Conservation (phyloP, 2,329 filamentous ascomycete genomes). For the Claviceps sp. region DNA sequence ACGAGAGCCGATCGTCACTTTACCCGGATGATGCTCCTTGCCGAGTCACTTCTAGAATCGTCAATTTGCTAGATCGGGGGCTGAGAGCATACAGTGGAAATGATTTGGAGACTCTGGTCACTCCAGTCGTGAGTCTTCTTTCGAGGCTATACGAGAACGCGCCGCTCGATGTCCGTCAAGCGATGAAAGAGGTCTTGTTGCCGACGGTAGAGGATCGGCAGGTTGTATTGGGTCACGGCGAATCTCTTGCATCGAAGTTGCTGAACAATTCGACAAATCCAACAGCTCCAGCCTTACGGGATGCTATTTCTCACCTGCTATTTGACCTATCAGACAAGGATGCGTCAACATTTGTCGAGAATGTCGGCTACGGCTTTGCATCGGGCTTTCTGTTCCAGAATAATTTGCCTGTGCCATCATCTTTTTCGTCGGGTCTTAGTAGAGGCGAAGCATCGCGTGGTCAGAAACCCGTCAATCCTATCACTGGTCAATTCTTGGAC, state of each 20-base stretch:
- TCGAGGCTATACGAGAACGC: slow-evolving; percentile 58
- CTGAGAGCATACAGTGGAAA: slow-evolving; percentile 48
- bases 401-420: slow-evolving; percentile 63
- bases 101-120: slow-evolving; percentile 58
- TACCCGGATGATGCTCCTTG: slow-evolving; percentile 53
- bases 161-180: slow-evolving; percentile 42
- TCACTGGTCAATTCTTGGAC: slow-evolving; percentile 73
- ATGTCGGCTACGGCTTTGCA: slow-evolving; percentile 90
- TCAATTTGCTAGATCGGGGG: slow-evolving; percentile 56
- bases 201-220: slow-evolving; percentile 66
- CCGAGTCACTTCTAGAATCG: slow-evolving; percentile 48
- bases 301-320: slow-evolving; percentile 63
- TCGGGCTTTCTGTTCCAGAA: slow-evolving; percentile 80
- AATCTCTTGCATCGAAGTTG: slow-evolving; percentile 61
- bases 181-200: slow-evolving; percentile 55
- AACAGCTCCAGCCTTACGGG: slow-evolving; percentile 55
- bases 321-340: slow-evolving; percentile 81
- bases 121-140: slow-evolving; percentile 63
- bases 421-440: slow-evolving; percentile 36
- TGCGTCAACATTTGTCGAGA: slow-evolving; percentile 66
- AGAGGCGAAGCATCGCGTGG: slow-evolving; percentile 15
- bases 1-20: slow-evolving; percentile 39
- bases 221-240: slow-evolving; percentile 61
- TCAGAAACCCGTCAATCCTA: slow-evolving; percentile 53
- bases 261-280: slow-evolving; percentile 67